Base-by-base conservation (phyloP, 306 rosid species). In the Prunus mongolica region DNA sequence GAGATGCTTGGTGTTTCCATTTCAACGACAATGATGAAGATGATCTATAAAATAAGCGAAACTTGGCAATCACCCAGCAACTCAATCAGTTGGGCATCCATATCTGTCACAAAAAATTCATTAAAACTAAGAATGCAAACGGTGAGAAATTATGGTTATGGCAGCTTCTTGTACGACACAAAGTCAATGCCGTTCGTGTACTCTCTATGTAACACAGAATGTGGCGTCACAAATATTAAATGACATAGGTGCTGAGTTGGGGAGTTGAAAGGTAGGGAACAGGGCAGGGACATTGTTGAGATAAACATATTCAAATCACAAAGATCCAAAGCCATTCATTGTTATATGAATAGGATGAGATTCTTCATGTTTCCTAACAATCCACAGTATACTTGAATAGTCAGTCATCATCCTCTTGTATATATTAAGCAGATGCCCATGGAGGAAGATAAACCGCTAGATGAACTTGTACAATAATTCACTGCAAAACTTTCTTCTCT, bases 181-280 rank as follows among this genome's bases (percentile, higher is more conserved):
- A 6, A 9, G 72, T 69, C 73, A 50, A 69, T 69, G 73, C 61
- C 70, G 41, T 51, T 66, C 30, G 70, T 66, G 70, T 24, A 7
- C 27, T 65, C 41, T 34, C n/a, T 16, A 18, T 41, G 70, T 24
- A 34, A 65, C 22, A 41, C 50, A 65, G 34, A 65, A 65, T 65
- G 50, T 2, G 51, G 51, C 15, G 14, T 9, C 13, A 47, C 51
- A 47, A 47, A 34, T 6, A 47, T 47, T 47, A 12, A 10, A 47
- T 12, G 12, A 12, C 12, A 46, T 46, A 12, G 51, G 12, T 34
- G 24, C 14, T 65, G 50, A 65, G 25, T 8, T 38, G 69, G 51
- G 34, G 28, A 65, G 27, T 3, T 65, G 50, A 13, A 8, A 12
- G 10, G 32, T 15, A 6, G 50, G 69, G 34, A 38, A 65, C 69